Percentiles rank a stretch among this genome's conserved stretches.
Evolutionary conservation across 345 rosid species (phyloP).

Genomic region (Brassica cretica): DNA sequence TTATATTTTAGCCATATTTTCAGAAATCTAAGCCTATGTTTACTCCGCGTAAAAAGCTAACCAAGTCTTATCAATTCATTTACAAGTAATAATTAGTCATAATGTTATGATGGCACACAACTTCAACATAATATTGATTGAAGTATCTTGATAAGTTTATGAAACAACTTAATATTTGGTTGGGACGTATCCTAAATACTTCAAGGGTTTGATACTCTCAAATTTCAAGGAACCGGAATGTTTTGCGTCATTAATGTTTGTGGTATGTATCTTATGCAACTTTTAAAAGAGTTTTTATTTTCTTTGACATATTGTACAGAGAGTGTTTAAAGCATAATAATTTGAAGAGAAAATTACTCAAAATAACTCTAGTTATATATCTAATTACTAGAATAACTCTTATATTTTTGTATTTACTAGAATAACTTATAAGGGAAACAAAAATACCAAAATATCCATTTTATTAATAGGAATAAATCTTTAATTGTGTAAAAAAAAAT

Average conservation of each 20-base stretch:
- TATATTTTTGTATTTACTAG: too few relatives aligned
- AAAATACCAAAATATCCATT: too few relatives aligned
- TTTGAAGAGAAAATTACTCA: neutral
- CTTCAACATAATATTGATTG: neutral
- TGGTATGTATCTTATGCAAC: conserved; percentile 1
- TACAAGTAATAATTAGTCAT: neutral
- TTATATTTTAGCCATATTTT: conserved; percentile 12
- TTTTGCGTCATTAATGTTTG: neutral
- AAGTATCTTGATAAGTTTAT: neutral
- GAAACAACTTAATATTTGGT: neutral
- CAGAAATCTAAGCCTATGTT: conserved; percentile 18
- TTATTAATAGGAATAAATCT: too few relatives aligned
- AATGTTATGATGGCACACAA: neutral
- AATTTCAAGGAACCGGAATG: neutral
- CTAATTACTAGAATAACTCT: too few relatives aligned
- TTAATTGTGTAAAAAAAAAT: too few relatives aligned
- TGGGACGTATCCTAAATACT: neutral
- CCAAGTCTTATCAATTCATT: neutral
- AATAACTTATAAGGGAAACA: too few relatives aligned
- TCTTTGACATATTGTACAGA: neutral
- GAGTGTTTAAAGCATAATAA: neutral
- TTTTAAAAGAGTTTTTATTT: neutral
- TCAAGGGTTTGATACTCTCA: neutral
- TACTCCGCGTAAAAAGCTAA: conserved; percentile 24
- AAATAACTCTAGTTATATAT: too few relatives aligned